Conservation (phyloP, 2,329 filamentous ascomycete species). For the Dactylellina haptotyla region DNA sequence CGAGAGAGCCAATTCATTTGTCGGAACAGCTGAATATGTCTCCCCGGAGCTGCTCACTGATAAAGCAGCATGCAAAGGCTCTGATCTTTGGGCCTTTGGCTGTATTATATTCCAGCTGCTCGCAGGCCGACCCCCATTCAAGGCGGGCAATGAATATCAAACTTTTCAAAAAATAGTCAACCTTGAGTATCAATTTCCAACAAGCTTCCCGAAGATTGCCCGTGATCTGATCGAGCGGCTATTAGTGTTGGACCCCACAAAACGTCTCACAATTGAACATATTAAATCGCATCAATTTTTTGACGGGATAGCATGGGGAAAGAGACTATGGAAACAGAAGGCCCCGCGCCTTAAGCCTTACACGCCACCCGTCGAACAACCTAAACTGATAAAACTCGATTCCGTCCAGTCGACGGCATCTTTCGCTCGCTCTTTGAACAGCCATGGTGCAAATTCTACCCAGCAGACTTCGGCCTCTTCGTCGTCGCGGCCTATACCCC, state of each 20-base stretch:
- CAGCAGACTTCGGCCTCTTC: slow-evolving; percentile 60
- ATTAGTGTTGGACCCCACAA: slow-evolving; percentile 85
- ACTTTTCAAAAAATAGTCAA: slow-evolving; percentile 98
- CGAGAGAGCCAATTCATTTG: slow-evolving; percentile 88
- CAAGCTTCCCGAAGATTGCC: slow-evolving; percentile 85
- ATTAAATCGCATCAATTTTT: slow-evolving; percentile 98
- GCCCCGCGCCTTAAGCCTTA: slow-evolving; percentile 88
- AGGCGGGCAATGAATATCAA: slow-evolving; percentile 92
- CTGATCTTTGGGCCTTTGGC: slow-evolving; percentile 97
- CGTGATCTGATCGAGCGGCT: slow-evolving; percentile 89
- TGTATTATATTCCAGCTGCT: slow-evolving; percentile 97
- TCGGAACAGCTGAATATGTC: slow-evolving; percentile 97
- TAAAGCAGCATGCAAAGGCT: slow-evolving; percentile 96
- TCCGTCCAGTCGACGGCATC: slow-evolving; percentile 61
- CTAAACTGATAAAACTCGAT: slow-evolving; percentile 78
- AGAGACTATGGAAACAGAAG: slow-evolving; percentile 85
- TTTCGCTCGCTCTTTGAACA: slow-evolving; percentile 58
- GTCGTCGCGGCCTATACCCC: slow-evolving; percentile 69
- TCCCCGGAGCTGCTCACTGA: slow-evolving; percentile 96
- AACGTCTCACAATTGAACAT: slow-evolving; percentile 88
- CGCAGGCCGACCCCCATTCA: slow-evolving; percentile 96
- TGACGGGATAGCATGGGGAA: slow-evolving; percentile 84
- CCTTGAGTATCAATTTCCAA: slow-evolving; percentile 91
- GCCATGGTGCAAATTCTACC: slow-evolving; percentile 59
- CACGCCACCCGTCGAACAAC: slow-evolving; percentile 77